A percentile compares a stretch with the other conserved stretches of the same genome.
Evolutionary conservation across 768 basidiomycete species (phyloP).

Genomic region (Rossbeevera mucosa): DNA sequence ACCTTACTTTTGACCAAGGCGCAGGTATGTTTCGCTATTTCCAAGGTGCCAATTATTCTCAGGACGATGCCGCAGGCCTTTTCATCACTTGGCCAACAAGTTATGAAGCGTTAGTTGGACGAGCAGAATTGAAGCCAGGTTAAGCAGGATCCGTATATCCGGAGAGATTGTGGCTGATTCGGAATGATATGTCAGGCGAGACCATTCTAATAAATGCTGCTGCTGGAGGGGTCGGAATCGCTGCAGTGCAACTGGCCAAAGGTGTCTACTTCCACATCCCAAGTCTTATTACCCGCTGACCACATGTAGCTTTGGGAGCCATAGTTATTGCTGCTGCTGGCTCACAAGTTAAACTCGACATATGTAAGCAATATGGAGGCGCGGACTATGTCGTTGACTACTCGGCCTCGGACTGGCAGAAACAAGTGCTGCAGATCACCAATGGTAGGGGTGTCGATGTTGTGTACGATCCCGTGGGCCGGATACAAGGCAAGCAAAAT

Average conservation of each 20-base stretch:
- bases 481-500: conserved; percentile 52
- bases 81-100: conserved; percentile 90
- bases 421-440: conserved; percentile 82
- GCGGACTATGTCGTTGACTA: conserved; percentile 87
- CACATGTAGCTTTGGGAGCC: conserved; percentile 68
- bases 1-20: conserved; percentile 79
- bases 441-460: conserved; percentile 81
- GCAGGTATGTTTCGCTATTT: conserved; percentile 48
- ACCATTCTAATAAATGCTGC: conserved; percentile 91
- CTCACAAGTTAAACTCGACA: conserved; percentile 70
- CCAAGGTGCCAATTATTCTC: not conserved
- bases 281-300: not conserved
- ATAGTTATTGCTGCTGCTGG: conserved; percentile 94
- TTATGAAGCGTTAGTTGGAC: conserved; percentile 85
- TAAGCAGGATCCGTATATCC: conserved; percentile 8
- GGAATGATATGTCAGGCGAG: conserved; percentile 51
- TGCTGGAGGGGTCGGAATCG: conserved; percentile 93
- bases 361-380: conserved; percentile 70
- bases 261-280: conserved; percentile 38
- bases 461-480: conserved; percentile 83
- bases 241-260: conserved; percentile 91
- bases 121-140: conserved; percentile 79
- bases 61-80: conserved; percentile 45
- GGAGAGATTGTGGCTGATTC: conserved; percentile 6
- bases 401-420: conserved; percentile 75